A percentile compares a stretch with the other conserved stretches of the same genome.
Evolutionary conservation across 352 stramenopile genomes (phyloP).

Genomic region (Phytophthora aleatoria): DNA sequence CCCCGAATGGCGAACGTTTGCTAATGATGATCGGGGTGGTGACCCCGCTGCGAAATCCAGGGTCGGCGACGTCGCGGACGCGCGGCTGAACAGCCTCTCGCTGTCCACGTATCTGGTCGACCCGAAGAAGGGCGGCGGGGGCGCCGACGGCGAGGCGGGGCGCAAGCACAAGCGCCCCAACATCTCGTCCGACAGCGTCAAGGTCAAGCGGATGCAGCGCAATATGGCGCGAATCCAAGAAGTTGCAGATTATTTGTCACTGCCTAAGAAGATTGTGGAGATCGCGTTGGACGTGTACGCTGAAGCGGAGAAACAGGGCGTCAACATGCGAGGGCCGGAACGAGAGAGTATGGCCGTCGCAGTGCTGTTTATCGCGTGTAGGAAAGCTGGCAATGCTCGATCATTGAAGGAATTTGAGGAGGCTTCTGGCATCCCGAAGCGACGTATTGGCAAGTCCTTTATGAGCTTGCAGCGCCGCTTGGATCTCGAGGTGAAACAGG

Average conservation of each 20-base stretch:
- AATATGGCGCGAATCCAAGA: constrained; percentile 72
- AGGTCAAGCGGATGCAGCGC: constrained; percentile 70
- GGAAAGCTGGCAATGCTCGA: constrained; percentile 63
- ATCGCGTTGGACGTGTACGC: constrained; percentile 73
- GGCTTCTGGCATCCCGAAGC: constrained; percentile 72
- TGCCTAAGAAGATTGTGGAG: constrained; percentile 78
- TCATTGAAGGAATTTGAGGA: constrained; percentile 83
- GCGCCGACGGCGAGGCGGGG: constrained; percentile 22
- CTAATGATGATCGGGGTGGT: constrained; percentile 86
- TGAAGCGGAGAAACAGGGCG: constrained; percentile 65
- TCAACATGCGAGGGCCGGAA: constrained; percentile 67
- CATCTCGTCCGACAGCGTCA: constrained; percentile 60
- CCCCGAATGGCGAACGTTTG: constrained; percentile 87
- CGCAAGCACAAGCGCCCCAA: constrained; percentile 60
- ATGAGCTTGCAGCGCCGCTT: constrained; percentile 62
- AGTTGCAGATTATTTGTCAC: constrained; percentile 63
- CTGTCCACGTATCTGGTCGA: constrained; percentile 79
- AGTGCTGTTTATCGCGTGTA: constrained; percentile 77
- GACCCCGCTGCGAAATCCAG: constrained; percentile 81
- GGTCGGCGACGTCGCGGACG: constrained; percentile 72
- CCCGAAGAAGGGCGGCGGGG: constrained; percentile 41
- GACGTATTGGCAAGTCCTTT: constrained; percentile 82
- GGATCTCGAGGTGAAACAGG: constrained; percentile 69
- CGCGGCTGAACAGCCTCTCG: constrained; percentile 60
- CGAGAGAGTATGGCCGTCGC: constrained; percentile 71